Percentiles rank a stretch among this genome's conserved stretches.
phyloP scores from a whole-genome alignment of 208 protist genomes.

The Leishmania martiniquensis region DNA sequence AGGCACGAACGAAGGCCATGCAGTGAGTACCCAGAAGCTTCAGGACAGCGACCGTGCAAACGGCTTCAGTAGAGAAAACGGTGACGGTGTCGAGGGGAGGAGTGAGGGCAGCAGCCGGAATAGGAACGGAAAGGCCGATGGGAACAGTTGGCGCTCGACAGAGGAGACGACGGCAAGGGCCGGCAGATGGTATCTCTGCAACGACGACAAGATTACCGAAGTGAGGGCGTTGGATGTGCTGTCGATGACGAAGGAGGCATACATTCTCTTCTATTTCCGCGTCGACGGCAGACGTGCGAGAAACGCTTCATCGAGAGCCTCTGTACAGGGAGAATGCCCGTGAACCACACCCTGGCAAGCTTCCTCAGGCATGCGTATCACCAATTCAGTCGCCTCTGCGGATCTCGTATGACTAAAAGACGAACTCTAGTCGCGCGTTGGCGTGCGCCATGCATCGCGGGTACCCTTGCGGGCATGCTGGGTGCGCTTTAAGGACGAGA shows the following conservation, averaged over 20 bases:
- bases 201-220: conserved; percentile 58
- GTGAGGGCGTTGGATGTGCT: conserved; percentile 43
- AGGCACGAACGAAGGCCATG: not conserved
- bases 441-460: too few species aligned
- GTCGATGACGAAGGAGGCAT: conserved; percentile 53
- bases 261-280: conserved; percentile 81
- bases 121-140: not conserved
- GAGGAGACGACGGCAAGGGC: not conserved
- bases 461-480: too few species aligned
- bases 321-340: not conserved
- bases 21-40: too few species aligned
- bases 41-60: not conserved
- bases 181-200: conserved; percentile 79
- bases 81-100: not conserved
- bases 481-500: too few species aligned
- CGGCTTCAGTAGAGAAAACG: not conserved
- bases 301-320: not conserved
- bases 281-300: not conserved
- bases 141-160: not conserved
- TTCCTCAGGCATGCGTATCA: too few species aligned
- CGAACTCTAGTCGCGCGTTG: too few species aligned
- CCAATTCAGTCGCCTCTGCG: too few species aligned
- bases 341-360: not conserved
- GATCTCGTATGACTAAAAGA: too few species aligned
- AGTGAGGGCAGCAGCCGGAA: not conserved